These are phyloP conservation scores for Citropsis articulata DNA, from an alignment of 345 rosid species.

Conservation along the genomic window DNA sequence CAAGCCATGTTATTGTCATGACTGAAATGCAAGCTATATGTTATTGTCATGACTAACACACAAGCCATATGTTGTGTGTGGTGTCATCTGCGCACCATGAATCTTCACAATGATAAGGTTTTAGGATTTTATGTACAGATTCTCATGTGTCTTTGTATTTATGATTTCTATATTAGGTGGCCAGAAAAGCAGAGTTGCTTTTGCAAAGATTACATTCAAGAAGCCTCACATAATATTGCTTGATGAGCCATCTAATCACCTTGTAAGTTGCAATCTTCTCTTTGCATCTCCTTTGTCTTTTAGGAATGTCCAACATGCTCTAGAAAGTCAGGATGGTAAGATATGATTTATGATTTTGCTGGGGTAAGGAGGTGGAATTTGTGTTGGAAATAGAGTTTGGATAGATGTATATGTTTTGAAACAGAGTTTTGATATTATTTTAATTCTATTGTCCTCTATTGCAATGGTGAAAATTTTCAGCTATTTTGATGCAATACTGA, in stretches of 20 bases:
- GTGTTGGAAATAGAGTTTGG: neutral
- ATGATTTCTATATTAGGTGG: constrained; percentile 55
- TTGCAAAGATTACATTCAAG: constrained; percentile 97
- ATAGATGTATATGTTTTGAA: too few species aligned
- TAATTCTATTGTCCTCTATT: neutral
- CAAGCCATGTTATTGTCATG: neutral
- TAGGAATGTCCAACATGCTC: neutral
- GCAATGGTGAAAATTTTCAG: neutral
- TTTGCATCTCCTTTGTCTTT: neutral
- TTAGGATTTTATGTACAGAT: neutral
- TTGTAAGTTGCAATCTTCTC: constrained; percentile 58
- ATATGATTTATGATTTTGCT: neutral
- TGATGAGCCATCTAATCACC: neutral
- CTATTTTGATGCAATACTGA: constrained; percentile 6
- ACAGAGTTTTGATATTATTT: neutral
- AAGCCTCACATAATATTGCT: constrained; percentile 71
- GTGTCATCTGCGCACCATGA: neutral
- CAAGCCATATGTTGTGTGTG: neutral
- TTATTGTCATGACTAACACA: neutral
- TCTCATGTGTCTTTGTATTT: neutral
- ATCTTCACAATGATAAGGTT: neutral
- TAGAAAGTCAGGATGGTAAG: neutral
- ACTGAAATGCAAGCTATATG: neutral
- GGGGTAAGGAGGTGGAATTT: neutral
- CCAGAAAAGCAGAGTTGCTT: constrained; percentile 99